phyloP scores from a whole-genome alignment of 176 grass and related monocot genomes.

The Carex littledalei region DNA sequence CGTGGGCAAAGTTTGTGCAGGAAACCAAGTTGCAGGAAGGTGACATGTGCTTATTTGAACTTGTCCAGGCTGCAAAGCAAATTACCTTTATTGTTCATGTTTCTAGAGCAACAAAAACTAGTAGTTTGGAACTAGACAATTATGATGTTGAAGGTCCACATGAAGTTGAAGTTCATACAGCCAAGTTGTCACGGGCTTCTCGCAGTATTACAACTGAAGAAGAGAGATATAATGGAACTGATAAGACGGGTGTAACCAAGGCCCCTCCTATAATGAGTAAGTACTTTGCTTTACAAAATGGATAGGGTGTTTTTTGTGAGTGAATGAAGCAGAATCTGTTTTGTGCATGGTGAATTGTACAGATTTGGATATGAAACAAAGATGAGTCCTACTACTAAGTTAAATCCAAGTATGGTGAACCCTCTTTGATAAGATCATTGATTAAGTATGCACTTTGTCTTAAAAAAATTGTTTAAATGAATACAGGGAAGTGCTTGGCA shows the following conservation, averaged over 20 bases:
- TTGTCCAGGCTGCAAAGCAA: background rate
- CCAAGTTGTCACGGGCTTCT: background rate
- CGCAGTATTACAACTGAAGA: background rate
- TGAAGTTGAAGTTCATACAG: background rate
- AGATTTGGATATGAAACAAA: background rate
- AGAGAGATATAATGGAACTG: background rate
- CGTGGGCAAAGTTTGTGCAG: slow-evolving; percentile 30
- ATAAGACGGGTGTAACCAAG: background rate
- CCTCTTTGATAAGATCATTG: background rate
- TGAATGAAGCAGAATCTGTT: background rate
- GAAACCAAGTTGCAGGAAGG: slow-evolving; percentile 26
- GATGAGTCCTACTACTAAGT: background rate
- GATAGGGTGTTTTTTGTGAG: background rate
- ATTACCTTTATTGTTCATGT: slow-evolving; percentile 22
- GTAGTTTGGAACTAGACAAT: background rate
- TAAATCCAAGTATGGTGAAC: background rate
- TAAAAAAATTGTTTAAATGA: background rate
- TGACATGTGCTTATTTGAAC: slow-evolving; percentile 34
- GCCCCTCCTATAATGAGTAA: background rate
- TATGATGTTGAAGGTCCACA: background rate
- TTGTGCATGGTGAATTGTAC: background rate
- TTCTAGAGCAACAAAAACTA: background rate
- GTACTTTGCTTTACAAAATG: background rate
- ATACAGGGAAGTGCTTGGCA: background rate
- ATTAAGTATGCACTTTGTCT: background rate